Evolutionary conservation across 106 monocot species (phyloP), one percentile per base, ranked within the genome.

Genomic region (Alisma plantagoaquatica): DNA sequence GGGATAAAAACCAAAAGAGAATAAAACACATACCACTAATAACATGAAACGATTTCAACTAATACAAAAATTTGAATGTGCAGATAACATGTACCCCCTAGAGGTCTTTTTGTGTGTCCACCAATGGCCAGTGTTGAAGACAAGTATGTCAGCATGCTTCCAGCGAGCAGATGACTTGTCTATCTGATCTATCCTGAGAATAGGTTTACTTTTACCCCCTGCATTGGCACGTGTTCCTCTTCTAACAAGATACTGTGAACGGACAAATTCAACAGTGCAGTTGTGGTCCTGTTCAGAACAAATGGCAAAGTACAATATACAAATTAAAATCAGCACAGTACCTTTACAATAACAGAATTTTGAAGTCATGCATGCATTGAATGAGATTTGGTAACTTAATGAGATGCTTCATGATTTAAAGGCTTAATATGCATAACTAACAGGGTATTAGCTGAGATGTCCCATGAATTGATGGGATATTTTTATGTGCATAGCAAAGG

Each of bases 41-140:
- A n/a, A n/a, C n/a, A n/a, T n/a, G n/a, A n/a, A n/a, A n/a, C n/a
- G n/a, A n/a, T 55, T n/a, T 10, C n/a, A 31, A 8, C 19, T 55
- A 42, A 9, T 26, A 14, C 10, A 58, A 43, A 26, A 49, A 16
- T 22, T 12, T 23, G 10, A 6, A 53, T 44, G 23, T 52, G 35
- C 48, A 54, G 41, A 30, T 10, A 28, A 16, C 16, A 46, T 10
- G 53, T 78, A 94, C 96, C 96, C 88, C 43, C 67, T 89, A 14
- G 89, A 70, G 53, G 96, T 96, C 60, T 96, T 96, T 45, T 81
- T 81, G 73, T 94, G 94, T 15, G 72, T 73, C 94, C 94, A 94
- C 94, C 94, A 94, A 49, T 94, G 94, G 27, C 94, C 94, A 32
- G 94, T 94, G 49, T 94, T 94, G 41, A 94, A 94, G 60, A 94